Evolutionary conservation across 2,329 filamentous ascomycete species (phyloP), one percentile per base, ranked within the genome.

Genomic region (Rutstroemia sp.): DNA sequence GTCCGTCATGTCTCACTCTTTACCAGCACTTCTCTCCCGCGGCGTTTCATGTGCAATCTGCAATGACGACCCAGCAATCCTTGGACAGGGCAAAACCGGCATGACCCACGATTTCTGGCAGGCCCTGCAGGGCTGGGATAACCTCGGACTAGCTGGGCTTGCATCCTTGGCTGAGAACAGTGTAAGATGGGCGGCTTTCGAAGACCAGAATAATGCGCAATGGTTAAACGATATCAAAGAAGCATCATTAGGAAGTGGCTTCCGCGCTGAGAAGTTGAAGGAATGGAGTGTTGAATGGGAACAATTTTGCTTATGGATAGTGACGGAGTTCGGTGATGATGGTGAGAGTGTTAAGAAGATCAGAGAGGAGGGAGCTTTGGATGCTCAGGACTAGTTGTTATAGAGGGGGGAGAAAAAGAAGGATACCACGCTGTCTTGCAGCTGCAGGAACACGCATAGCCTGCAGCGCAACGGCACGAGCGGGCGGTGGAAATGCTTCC

Each of bases 31-130:
- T 0, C 77, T 97, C 4, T 86, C 92, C 0, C 83, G 91, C 45
- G 92, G 92, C 25, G 90, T 97, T 1, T 72, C 88, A 5, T 92
- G 91, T 66, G 83, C 86, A 10, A 80, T 99, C 9, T 90, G 86
- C 74, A 96, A 96, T 68, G 92, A 96, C 69, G 91, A 96, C 68
- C 92, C 91, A 1, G 89, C 88, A 1, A 90, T 96, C 66, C 77
- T 96, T 5, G 92, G 92, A 8, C 89, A 95, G 66, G 88, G 88
- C 57, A 82, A 80, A 6, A 87, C 85, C 25, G 90, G 90, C 39
- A 85, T 94, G 79, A 92, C 88, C 1, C 89, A 95, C 71, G 91
- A 96, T 72, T 96, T 95, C 72, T 96, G 90, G 90, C 90, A 95
- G 71, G 87, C 88, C 1, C 75, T 96, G 19, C 91, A 96, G 71